A percentile compares a stretch with the other conserved stretches of the same genome.
Conservation (phyloP, 352 stramenopile species). For the Globisporangium paroecandrum region DNA sequence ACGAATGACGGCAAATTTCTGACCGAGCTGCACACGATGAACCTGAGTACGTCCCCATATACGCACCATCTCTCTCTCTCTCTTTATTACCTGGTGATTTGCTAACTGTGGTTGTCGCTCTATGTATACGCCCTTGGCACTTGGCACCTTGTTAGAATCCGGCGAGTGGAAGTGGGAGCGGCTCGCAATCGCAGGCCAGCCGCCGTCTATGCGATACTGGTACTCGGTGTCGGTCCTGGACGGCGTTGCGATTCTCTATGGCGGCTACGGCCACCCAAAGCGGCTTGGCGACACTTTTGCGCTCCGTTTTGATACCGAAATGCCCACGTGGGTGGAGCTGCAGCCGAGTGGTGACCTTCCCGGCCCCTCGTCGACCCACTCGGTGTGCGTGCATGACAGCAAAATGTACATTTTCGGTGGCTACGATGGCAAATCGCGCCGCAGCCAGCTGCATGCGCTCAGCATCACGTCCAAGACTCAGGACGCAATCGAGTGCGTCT, state of each 20-base stretch:
- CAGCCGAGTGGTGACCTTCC: constrained; percentile 38
- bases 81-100: background rate
- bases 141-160: constrained; percentile 19
- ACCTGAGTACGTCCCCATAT: constrained; percentile 36
- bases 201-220: constrained; percentile 61
- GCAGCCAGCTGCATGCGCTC: constrained; percentile 44
- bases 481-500: constrained; percentile 35
- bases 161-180: constrained; percentile 52
- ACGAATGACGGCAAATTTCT: constrained; percentile 62
- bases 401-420: constrained; percentile 64
- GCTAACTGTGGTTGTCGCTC: background rate
- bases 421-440: constrained; percentile 59
- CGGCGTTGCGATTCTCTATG: constrained; percentile 46
- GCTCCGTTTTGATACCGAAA: constrained; percentile 41
- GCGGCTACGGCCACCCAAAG: constrained; percentile 49
- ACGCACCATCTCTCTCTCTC: background rate
- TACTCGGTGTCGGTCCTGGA: constrained; percentile 46
- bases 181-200: constrained; percentile 34
- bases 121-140: background rate
- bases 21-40: constrained; percentile 45
- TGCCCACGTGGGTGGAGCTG: constrained; percentile 48
- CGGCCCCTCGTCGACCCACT: constrained; percentile 50
- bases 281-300: constrained; percentile 53
- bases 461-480: constrained; percentile 31
- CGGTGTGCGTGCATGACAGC: constrained; percentile 40